Evolutionary conservation across 169 alveolate genomes (phyloP).

Genomic region (Babesia ovis): DNA sequence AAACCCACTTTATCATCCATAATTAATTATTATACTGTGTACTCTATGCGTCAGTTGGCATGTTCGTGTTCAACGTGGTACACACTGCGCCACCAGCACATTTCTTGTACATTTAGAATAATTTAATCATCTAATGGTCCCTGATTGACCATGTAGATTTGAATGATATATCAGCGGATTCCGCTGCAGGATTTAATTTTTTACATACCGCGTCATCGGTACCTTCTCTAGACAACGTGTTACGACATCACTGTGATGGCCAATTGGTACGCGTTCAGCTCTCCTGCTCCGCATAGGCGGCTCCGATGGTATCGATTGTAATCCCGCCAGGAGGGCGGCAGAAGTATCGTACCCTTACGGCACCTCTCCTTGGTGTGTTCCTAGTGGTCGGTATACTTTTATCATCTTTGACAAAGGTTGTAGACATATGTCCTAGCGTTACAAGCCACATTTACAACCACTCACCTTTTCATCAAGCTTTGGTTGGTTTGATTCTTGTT

Average conservation of each 20-base stretch:
- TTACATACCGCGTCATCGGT: background rate
- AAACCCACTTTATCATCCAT: constrained; percentile 1
- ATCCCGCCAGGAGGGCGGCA: constrained; percentile 18
- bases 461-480: background rate
- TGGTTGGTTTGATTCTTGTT: constrained; percentile 1
- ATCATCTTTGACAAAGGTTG: background rate
- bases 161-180: background rate
- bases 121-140: background rate
- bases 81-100: constrained; percentile 2
- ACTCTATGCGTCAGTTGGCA: constrained; percentile 8
- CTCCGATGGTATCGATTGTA: constrained; percentile 1
- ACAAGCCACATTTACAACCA: constrained; percentile 14
- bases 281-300: constrained; percentile 2
- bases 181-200: background rate
- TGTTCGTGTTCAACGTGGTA: constrained; percentile 13
- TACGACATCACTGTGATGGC: constrained; percentile 2
- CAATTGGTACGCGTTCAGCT: background rate
- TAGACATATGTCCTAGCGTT: constrained; percentile 16
- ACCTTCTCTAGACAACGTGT: background rate
- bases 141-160: background rate
- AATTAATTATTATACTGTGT: background rate
- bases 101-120: background rate
- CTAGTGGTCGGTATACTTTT: background rate
- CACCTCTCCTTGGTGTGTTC: background rate
- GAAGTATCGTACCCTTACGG: background rate